Evolutionary conservation across 31 red algal genomes (phyloP), one percentile per base, ranked within the genome.

Genomic region (Endocladia muricata): DNA sequence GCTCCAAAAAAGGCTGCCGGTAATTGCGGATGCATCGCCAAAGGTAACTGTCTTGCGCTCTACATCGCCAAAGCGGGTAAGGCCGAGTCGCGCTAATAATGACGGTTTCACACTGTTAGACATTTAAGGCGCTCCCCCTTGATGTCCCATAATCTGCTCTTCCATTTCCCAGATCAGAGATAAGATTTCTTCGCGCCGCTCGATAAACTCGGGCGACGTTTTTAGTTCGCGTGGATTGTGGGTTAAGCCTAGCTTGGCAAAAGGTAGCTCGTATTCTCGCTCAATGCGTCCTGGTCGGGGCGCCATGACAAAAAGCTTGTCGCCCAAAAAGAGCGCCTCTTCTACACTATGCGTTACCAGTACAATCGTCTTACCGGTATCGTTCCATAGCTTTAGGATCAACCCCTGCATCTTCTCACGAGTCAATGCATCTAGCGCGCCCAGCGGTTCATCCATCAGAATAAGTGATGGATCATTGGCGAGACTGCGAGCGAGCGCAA

Each of bases 131-230:
- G 13, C 11, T 11, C n/a, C n/a, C n/a, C n/a, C n/a, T n/a, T n/a
- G n/a, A n/a, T n/a, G n/a, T n/a, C 67, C 67, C 67, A 71, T 71
- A 25, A 71, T 71, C 26, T 71, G 35, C 51, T 71, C 67, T 71
- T 71, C 67, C 67, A 71, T 71, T 21, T 71, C 67, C 67, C 67
- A 71, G 26, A 71, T 71, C 67, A 71, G 43, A 26, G 67, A 15
- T 51, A 71, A 26, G 28, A 71, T 52, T 71, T 71, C 67, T 51
- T 71, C 67, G 51, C 67, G 67, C 11, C 11, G 9, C 19, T 71
- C 26, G 36, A 9, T 37, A 52, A 71, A 71, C 9, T 71, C 67
- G 9, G 43, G 11, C 11, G 13, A 51, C 17, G 9, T 52, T 25
- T 71, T 71, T 7, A 71, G 11, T 52, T 71, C 67, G 28, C 67